Conservation (phyloP, 75 land plant genomes). For the Selaginella tamariscina region DNA sequence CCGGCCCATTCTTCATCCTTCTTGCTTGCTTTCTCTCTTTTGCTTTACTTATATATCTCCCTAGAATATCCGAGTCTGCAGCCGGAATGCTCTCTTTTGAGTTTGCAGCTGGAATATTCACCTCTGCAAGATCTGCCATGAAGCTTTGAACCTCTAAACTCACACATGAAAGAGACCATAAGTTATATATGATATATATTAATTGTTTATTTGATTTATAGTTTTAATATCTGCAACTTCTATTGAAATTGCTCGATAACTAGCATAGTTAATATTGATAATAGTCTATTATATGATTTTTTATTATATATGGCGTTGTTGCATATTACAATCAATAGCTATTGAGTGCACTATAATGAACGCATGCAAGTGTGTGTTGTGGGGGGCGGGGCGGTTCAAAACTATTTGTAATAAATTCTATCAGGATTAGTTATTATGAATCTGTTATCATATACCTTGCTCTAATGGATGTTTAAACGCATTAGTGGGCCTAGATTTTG, state of each 20-base stretch:
- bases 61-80: not conserved
- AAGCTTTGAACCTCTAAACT: not conserved
- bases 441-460: not conserved
- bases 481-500: not conserved
- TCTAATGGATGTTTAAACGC: not conserved
- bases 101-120: not conserved
- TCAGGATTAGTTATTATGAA: not conserved
- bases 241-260: no score
- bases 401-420: not conserved
- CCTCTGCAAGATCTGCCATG: not conserved
- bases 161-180: not conserved
- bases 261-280: no score
- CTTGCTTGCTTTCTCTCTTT: not conserved
- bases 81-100: not conserved
- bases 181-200: no score
- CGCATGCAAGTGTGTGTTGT: no score
- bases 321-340: no score
- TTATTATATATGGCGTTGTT: no score
- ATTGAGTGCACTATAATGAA: no score
- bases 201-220: no score
- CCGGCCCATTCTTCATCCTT: not conserved
- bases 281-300: no score
- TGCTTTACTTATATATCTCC: slow-evolving; percentile 15
- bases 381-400: no score
- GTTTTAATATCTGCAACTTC: no score